Evolutionary conservation across 192 early-diverging fungal species (phyloP), one percentile per base, ranked within the genome.

Genomic region (Chytriomyces hyalinus): DNA sequence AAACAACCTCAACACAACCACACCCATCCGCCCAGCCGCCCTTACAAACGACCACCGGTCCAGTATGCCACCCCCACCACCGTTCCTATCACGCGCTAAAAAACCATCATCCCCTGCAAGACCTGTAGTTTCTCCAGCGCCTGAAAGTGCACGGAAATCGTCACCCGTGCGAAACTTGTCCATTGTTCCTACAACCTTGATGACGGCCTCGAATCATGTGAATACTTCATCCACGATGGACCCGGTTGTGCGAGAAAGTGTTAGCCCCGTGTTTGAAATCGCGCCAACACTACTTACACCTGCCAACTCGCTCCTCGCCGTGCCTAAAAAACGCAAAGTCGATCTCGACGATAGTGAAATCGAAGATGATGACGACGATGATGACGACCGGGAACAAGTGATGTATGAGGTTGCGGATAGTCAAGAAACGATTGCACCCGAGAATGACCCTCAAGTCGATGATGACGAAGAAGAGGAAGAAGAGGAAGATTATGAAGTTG

Each of bases 401-500:
- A 26, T 26, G 15, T 57, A 20, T 57, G 53, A n/a, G 5, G 53
- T 57, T 20, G 53, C 53, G 20, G 53, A 57, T 20, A 57, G 53
- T 20, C 53, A 57, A 57, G 53, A 57, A 57, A 57, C 53, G 20
- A 20, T 57, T 13, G 17, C 28, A 26, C 63, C 28, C 26, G 28
- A 65, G 6, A 36, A 15, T 17, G 20, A 59, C 1, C 57, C 20
- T 59, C 2, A 59, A 15, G 4, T 59, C 20, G 57, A n/a, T 5
- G 15, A 59, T n/a, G 57, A 15, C 1, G 15, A 59, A 1, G 57
- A 15, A 28, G 62, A 64, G 2, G 66, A 15, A 8, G 66, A 43
- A 15, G 66, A 36, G 24, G 62, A n/a, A 28, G 26, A 65, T 65
- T 59, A 15, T 64, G 62, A 64, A 36, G 62, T 28, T 20, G 22